Conservation (phyloP, 805 yeast genomes). For the Myxozyma vanderwaltii region DNA sequence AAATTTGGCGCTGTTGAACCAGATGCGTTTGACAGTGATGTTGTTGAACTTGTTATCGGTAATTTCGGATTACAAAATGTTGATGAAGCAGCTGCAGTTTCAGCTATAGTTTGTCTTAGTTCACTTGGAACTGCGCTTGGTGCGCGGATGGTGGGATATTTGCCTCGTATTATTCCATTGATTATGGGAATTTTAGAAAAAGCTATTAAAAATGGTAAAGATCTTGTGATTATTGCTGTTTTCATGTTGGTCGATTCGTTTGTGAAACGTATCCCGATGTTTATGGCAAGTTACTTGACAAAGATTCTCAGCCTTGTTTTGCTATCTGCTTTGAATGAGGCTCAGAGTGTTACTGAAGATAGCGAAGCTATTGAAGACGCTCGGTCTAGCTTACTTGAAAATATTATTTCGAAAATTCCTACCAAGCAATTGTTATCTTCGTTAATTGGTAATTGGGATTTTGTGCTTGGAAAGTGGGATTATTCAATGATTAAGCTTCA, state of each 20-base stretch:
- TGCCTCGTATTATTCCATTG: conserved; percentile 82
- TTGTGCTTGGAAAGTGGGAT: conserved; percentile 41
- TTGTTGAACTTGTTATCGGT: conserved; percentile 56
- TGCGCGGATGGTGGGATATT: conserved; percentile 78
- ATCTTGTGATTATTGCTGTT: conserved; percentile 66
- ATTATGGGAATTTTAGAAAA: conserved; percentile 60
- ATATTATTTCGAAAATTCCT: conserved; percentile 69
- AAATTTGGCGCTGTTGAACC: conserved; percentile 58
- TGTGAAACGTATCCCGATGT: conserved; percentile 81
- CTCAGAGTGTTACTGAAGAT: conserved; percentile 11
- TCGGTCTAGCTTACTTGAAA: conserved; percentile 52
- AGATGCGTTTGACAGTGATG: conserved; percentile 48
- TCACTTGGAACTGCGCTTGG: conserved; percentile 69
- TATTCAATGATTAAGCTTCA: conserved; percentile 63
- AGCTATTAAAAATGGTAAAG: conserved; percentile 43
- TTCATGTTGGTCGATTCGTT: conserved; percentile 72
- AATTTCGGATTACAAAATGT: conserved; percentile 56
- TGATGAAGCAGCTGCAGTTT: conserved; percentile 64
- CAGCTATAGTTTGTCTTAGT: conserved; percentile 73
- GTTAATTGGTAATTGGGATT: conserved; percentile 63
- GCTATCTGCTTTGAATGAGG: conserved; percentile 20
- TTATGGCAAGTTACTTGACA: conserved; percentile 68
- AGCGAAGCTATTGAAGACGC: conserved; percentile 45
- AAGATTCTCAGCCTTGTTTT: conserved; percentile 60
- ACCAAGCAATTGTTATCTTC: conserved; percentile 61